A percentile compares a stretch with the other conserved stretches of the same genome.
These are phyloP conservation scores for Pythium brachiatum DNA, from an alignment of 352 stramenopile species.

Conservation along the genomic window DNA sequence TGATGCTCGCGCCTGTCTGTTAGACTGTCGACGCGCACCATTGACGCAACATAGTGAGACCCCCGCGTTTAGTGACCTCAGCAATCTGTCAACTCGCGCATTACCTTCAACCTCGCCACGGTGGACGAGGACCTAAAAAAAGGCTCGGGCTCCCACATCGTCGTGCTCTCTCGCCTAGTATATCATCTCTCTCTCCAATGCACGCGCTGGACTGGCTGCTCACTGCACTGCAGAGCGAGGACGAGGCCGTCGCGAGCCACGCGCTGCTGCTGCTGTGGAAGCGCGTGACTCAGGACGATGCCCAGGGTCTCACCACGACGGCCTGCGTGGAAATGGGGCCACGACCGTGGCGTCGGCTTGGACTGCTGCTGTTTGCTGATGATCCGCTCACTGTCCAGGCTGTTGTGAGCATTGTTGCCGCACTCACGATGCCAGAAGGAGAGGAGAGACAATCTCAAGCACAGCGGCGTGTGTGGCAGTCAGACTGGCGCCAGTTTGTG, in stretches of 20 bases:
- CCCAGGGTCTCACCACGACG: neutral
- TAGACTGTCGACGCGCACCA: neutral
- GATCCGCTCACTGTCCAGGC: constrained; percentile 10
- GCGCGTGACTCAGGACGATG: neutral
- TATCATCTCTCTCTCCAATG: neutral
- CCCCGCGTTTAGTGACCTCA: neutral
- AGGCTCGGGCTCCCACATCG: neutral
- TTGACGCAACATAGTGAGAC: neutral
- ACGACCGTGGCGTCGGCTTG: constrained; percentile 20
- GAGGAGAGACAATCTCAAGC: neutral
- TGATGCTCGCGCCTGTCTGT: neutral
- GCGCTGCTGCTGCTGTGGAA: constrained; percentile 19
- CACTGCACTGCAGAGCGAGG: constrained; percentile 3
- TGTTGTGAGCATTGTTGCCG: constrained; percentile 11
- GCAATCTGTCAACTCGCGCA: neutral
- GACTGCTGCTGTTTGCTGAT: constrained; percentile 20
- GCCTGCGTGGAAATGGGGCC: neutral
- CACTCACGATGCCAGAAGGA: neutral
- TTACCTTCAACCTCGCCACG: neutral
- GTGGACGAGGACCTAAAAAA: neutral
- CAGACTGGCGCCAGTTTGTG: constrained; percentile 23
- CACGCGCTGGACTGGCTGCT: constrained; percentile 7
- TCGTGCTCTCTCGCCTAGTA: neutral
- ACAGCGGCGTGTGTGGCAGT: constrained; percentile 19
- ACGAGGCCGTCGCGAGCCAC: constrained; percentile 13